Conservation (phyloP, 305 asterid genomes). For the Plantago coronopus region DNA sequence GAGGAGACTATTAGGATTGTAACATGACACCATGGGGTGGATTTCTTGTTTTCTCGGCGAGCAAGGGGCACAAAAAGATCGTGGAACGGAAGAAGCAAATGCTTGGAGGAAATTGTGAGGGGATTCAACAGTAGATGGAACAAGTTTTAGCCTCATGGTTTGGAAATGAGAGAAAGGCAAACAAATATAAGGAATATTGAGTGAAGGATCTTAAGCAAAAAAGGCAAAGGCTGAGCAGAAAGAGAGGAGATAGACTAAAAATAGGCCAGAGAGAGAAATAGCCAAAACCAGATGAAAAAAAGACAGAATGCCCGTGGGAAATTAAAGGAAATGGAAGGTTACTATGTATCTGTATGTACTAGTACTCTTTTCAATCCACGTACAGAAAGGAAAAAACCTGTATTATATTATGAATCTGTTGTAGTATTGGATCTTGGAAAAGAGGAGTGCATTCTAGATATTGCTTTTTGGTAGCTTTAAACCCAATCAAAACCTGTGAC, state of each 20-base stretch:
- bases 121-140: constrained; percentile 33
- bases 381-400: constrained; percentile 21
- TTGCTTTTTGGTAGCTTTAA: constrained; percentile 29
- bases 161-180: constrained; percentile 27
- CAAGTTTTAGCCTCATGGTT: constrained; percentile 43
- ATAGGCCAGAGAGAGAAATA: constrained; percentile 19
- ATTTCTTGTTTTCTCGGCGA: constrained; percentile 19
- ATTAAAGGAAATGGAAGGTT: neutral
- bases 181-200: constrained; percentile 12
- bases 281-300: constrained; percentile 35
- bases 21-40: constrained; percentile 23
- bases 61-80: constrained; percentile 23
- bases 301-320: constrained; percentile 42
- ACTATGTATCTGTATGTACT: no score
- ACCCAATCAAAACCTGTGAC: constrained; percentile 46
- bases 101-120: constrained; percentile 27
- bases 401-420: constrained; percentile 19
- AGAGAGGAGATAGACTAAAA: constrained; percentile 22
- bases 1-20: constrained; percentile 25
- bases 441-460: constrained; percentile 20
- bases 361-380: constrained; percentile 27
- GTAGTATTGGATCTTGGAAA: constrained; percentile 25
- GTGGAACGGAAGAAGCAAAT: constrained; percentile 22
- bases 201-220: no score
- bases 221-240: constrained; percentile 21